These are phyloP conservation scores for Yamadazyma sp. DNA, from an alignment of 1,139 yeast genomes.

Conservation along the genomic window DNA sequence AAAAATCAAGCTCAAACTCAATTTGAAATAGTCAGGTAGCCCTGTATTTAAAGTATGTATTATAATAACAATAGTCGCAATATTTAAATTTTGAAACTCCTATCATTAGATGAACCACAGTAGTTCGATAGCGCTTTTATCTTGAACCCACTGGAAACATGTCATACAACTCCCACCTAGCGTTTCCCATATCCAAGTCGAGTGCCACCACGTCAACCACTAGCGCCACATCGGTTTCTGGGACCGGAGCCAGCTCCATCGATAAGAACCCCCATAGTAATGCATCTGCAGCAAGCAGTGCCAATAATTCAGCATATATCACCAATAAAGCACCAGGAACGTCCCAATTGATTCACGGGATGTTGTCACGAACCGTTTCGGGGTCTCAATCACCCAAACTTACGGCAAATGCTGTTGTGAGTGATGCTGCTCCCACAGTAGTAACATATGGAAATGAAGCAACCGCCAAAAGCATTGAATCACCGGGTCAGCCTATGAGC, in stretches of 20 bases:
- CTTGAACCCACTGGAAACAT: not conserved
- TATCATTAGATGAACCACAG: constrained; percentile 1
- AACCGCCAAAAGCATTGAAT: not conserved
- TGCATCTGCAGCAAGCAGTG: not conserved
- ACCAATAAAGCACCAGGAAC: constrained; percentile 5
- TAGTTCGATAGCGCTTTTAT: not conserved
- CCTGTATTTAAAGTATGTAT: not conserved
- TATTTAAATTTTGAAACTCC: not conserved
- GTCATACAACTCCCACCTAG: constrained; percentile 30
- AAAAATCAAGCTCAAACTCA: constrained; percentile 11
- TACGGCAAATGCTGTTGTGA: constrained; percentile 9
- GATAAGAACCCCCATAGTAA: not conserved
- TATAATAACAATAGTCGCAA: not conserved
- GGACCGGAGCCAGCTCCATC: constrained; percentile 15
- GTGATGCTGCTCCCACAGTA: constrained; percentile 27
- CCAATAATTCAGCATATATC: not conserved
- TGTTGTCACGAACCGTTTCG: constrained; percentile 16
- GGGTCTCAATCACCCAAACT: constrained; percentile 8
- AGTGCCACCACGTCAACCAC: constrained; percentile 48
- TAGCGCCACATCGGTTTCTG: constrained; percentile 31
- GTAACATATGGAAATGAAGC: constrained; percentile 22
- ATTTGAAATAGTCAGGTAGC: constrained; percentile 3
- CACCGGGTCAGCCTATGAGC: constrained; percentile 1
- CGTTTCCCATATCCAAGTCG: constrained; percentile 41
- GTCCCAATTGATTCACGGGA: constrained; percentile 22